Evolutionary conservation across 164 flowering plant genomes (phyloP).

Genomic region (Vitis amurensis): DNA sequence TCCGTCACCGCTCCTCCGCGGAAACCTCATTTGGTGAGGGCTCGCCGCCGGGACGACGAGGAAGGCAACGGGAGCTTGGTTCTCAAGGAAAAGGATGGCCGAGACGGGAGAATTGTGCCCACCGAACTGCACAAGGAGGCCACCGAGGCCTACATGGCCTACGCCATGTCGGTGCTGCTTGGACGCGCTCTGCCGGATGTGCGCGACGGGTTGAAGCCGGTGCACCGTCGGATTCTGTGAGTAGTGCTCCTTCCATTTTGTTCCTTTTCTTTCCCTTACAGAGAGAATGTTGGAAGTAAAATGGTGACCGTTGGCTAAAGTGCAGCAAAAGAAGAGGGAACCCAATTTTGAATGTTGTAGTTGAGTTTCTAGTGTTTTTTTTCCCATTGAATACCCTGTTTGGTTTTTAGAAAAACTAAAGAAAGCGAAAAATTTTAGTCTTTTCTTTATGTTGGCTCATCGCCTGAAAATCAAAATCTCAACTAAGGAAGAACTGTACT

Average conservation of each 20-base stretch:
- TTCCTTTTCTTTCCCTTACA: neutral
- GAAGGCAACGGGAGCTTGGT: conserved; percentile 39
- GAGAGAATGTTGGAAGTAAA: neutral
- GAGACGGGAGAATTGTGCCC: conserved; percentile 56
- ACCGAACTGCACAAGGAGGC: conserved; percentile 92
- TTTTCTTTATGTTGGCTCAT: too few species aligned
- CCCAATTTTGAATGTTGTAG: too few species aligned
- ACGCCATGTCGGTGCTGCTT: conserved; percentile 90
- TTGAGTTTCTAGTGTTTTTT: too few species aligned
- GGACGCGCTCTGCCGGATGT: conserved; percentile 97
- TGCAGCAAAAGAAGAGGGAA: too few species aligned
- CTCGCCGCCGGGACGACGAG: conserved; percentile 40
- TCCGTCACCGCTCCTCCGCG: conserved; percentile 19
- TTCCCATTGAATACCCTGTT: too few species aligned
- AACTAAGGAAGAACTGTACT: too few species aligned
- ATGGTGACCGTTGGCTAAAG: neutral
- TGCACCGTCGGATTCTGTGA: conserved; percentile 87
- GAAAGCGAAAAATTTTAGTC: too few species aligned
- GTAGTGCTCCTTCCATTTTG: conserved; percentile 8
- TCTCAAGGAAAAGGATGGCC: conserved; percentile 28
- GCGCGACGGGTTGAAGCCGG: conserved; percentile 95
- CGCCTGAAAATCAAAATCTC: too few species aligned
- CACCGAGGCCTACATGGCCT: conserved; percentile 87
- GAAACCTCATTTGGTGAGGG: conserved; percentile 13
- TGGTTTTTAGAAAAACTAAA: too few species aligned